Base-by-base conservation (phyloP, 2,329 filamentous ascomycete species). In the Mariannaea sp. region DNA sequence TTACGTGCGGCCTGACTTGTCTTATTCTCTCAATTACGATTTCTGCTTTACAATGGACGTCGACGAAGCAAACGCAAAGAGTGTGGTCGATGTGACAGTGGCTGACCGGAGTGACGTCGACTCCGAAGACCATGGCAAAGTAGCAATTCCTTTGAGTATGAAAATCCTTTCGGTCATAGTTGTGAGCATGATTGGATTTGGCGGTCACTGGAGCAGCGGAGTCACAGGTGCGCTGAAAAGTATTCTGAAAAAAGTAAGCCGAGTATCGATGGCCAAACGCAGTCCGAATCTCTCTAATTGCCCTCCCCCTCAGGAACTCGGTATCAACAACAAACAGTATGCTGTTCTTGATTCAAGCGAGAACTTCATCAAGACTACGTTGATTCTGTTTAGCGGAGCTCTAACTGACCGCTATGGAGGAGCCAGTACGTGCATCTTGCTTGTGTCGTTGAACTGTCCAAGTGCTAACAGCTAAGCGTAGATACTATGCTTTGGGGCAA, bases 141-240 rank as follows among this genome's bases (percentile, higher is more conserved):
- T 38, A 19, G 55, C 64, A 7, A 58, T 70, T 10, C 68, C 68
- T 2, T 6, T 61, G 52, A 66, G 56, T 36, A 66, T 70, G 59
- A 71, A 70, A 55, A 61, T 71, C 43, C 40, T 65, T 0, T 68
- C 81, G 0, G 77, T 85, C 3, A 41, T 81, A 0, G 62, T 82
- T 7, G 78, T 82, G 2, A 78, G 76, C 12, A 67, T 75, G 49
- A 83, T 85, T 58, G 81, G 82, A 1, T 85, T 85, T 59, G 82
- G 82, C 0, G 80, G 80, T 0, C 77, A 79, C 17, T 85, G 82
- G 82, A 84, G 81, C 57, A 75, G 74, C n/a, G 81, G 82, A 2
- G 79, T 85, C 1, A 84, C 81, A 0, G 79, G 80, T 8, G 82
- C 83, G 1, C 80, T 85, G 76, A 85, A 86, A 64, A 81, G 73